Evolutionary conservation across 495 filamentous ascomycete genomes (phyloP).

Genomic region (Daldinia grandis): DNA sequence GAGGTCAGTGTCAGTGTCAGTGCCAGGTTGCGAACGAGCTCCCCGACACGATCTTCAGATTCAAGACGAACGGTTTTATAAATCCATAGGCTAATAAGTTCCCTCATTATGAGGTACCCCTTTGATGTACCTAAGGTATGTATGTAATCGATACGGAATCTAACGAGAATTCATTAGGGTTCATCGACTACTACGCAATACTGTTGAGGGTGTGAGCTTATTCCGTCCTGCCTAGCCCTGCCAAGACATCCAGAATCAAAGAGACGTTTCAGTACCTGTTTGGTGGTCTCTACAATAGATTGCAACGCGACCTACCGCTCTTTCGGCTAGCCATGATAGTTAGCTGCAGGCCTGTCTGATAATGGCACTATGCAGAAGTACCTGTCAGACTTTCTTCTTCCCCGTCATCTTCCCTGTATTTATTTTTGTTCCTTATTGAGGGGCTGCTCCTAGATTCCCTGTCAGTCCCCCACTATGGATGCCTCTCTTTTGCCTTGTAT

Average conservation of each 20-base stretch:
- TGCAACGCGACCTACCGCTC: slow-evolving; percentile 34
- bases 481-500: slow-evolving; percentile 28
- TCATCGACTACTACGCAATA: slow-evolving; percentile 22
- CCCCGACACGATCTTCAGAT: slow-evolving; percentile 38
- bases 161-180: slow-evolving; percentile 20
- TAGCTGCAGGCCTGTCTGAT: slow-evolving; percentile 23
- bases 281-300: slow-evolving; percentile 24
- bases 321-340: slow-evolving; percentile 26
- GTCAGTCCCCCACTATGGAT: slow-evolving; percentile 26
- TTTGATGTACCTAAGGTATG: slow-evolving; percentile 25
- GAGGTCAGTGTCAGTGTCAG: slow-evolving; percentile 14
- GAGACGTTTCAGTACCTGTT: slow-evolving; percentile 40
- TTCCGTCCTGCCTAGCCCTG: slow-evolving; percentile 35
- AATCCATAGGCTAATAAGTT: slow-evolving; percentile 29
- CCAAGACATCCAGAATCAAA: slow-evolving; percentile 40
- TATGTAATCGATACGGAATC: slow-evolving; percentile 38
- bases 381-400: slow-evolving; percentile 21
- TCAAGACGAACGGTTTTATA: slow-evolving; percentile 30
- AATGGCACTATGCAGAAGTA: slow-evolving; percentile 21
- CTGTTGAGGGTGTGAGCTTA: slow-evolving; percentile 29
- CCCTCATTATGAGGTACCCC: slow-evolving; percentile 13
- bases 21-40: slow-evolving; percentile 15
- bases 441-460: slow-evolving; percentile 21
- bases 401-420: slow-evolving; percentile 27
- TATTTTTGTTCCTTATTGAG: slow-evolving; percentile 34